Conservation (phyloP, 306 rosid genomes). For the Glycine soja region DNA sequence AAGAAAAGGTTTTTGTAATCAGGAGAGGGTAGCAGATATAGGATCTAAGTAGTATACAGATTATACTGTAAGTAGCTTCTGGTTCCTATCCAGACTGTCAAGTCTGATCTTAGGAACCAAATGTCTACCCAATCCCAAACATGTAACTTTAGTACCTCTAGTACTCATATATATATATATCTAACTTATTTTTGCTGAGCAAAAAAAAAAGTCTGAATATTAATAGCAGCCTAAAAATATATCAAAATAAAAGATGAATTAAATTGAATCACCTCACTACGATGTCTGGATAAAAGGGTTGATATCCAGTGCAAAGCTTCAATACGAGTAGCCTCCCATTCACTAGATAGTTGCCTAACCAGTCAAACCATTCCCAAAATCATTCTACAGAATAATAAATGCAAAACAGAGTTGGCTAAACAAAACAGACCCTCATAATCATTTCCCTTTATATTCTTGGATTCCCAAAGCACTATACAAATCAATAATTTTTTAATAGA, state of each 20-base stretch:
- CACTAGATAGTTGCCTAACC: constrained; percentile 85
- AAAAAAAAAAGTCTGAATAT: no score
- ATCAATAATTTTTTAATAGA: constrained; percentile 31
- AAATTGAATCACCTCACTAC: constrained; percentile 72
- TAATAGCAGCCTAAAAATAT: constrained; percentile 13
- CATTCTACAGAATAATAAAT: constrained; percentile 42
- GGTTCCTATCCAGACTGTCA: no score
- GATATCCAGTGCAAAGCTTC: constrained; percentile 97
- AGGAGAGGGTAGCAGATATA: no score
- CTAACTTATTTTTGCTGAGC: no score
- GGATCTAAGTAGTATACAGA: no score
- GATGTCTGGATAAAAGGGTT: constrained; percentile 79
- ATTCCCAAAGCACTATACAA: constrained; percentile 20
- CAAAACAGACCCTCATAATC: constrained; percentile 40
- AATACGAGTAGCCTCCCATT: constrained; percentile 92
- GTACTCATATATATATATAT: no score
- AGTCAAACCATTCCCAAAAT: constrained; percentile 52
- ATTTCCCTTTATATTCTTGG: constrained; percentile 39
- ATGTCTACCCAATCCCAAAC: no score
- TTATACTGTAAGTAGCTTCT: no score
- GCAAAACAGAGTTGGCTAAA: constrained; percentile 15
- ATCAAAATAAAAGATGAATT: constrained; percentile 40
- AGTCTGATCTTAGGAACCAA: no score
- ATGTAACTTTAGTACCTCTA: no score
- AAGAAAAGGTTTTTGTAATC: no score